Evolutionary conservation across 139 green algal species (phyloP).

Genomic region (Chloropicon primus): DNA sequence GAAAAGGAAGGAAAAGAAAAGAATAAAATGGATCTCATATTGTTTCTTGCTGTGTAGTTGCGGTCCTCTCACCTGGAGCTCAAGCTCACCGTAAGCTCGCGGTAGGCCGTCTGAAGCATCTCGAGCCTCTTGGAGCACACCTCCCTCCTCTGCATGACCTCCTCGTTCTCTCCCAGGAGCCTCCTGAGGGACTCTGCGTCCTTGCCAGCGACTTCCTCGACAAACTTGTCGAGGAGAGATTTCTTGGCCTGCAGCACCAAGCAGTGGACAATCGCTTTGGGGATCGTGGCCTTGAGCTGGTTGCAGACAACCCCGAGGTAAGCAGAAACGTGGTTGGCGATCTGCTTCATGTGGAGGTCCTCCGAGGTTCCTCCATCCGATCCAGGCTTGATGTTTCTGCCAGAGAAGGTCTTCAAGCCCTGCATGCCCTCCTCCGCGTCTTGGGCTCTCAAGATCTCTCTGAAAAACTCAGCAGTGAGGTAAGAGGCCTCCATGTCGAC

Average conservation of each 20-base stretch:
- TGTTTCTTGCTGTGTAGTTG: not conserved
- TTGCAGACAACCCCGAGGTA: conserved; percentile 77
- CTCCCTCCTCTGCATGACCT: conserved; percentile 38
- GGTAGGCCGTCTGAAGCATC: not conserved
- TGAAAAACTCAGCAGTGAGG: conserved; percentile 81
- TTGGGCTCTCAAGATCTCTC: conserved; percentile 42
- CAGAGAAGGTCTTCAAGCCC: conserved; percentile 18
- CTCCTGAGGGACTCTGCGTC: conserved; percentile 58
- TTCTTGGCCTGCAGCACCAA: conserved; percentile 52
- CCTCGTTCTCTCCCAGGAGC: conserved; percentile 72
- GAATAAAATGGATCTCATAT: not conserved
- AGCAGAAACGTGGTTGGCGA: conserved; percentile 34
- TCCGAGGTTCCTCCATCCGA: not conserved
- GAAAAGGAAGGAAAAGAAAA: no score
- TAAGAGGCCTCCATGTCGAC: conserved; percentile 89
- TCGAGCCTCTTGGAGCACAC: not conserved
- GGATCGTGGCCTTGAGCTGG: conserved; percentile 78
- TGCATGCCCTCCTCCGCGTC: conserved; percentile 37
- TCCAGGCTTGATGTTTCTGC: not conserved
- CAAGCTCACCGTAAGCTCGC: not conserved
- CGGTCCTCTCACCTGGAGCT: not conserved
- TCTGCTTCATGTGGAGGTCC: not conserved
- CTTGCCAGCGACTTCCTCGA: conserved; percentile 55
- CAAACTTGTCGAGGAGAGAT: conserved; percentile 48
- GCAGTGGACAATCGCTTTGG: conserved; percentile 76